phyloP scores from a whole-genome alignment of 2,329 filamentous ascomycete species.

The Aureobasidium musti region DNA sequence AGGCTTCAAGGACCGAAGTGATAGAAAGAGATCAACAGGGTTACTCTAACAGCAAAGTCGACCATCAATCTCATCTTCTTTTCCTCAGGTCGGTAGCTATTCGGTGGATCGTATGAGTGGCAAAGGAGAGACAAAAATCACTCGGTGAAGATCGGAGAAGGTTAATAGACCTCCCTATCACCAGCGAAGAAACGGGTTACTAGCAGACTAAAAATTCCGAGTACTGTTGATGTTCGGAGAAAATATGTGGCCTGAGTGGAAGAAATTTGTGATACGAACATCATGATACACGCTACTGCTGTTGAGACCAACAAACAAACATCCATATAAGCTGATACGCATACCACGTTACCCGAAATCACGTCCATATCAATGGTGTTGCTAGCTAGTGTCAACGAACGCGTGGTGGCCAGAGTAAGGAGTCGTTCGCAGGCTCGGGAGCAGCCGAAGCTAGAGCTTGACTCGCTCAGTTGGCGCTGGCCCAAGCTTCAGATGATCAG shows the following conservation, averaged over 20 bases:
- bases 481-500: background rate
- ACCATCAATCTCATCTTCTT: no score
- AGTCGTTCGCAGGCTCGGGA: conserved; percentile 7
- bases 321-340: background rate
- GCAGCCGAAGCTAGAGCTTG: conserved; percentile 6
- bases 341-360: background rate
- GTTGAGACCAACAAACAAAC: background rate
- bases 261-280: background rate
- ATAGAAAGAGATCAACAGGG: no score
- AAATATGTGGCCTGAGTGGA: background rate
- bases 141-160: background rate
- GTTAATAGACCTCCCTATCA: background rate
- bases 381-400: background rate
- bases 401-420: conserved; percentile 10
- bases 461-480: background rate
- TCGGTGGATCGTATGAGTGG: background rate
- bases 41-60: no score
- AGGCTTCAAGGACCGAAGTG: no score
- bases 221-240: no score
- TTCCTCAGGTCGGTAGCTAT: background rate
- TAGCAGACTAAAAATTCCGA: background rate
- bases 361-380: background rate
- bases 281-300: background rate
- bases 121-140: background rate
- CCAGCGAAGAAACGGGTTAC: background rate